Conservation (phyloP, 371 early-diverging fungal genomes). For the Mortierella sp. region DNA sequence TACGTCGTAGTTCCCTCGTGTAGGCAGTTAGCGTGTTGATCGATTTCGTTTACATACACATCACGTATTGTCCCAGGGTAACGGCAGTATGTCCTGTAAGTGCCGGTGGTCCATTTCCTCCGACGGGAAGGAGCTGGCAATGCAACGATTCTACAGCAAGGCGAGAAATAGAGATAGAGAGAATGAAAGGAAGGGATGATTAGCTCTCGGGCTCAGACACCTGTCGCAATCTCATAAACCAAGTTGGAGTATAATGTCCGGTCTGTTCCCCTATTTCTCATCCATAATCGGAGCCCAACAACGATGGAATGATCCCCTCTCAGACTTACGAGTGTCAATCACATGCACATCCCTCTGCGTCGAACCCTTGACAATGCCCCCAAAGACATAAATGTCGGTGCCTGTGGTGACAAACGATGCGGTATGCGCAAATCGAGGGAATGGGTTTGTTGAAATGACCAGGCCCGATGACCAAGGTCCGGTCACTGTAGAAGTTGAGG, state of each 20-base stretch:
- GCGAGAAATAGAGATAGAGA: conserved; percentile 1
- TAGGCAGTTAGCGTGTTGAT: background rate
- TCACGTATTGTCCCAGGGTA: conserved; percentile 47
- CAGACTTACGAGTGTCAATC: conserved; percentile 69
- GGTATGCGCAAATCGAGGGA: conserved; percentile 72
- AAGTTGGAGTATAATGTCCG: no score
- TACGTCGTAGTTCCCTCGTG: background rate
- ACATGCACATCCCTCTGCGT: conserved; percentile 67
- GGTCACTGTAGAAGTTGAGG: conserved; percentile 2
- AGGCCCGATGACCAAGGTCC: conserved; percentile 32
- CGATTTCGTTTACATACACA: conserved; percentile 30
- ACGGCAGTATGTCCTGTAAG: conserved; percentile 46
- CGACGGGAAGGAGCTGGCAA: conserved; percentile 35
- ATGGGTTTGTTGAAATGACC: conserved; percentile 51
- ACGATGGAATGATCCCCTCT: background rate
- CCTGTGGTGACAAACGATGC: conserved; percentile 62
- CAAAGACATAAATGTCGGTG: conserved; percentile 64
- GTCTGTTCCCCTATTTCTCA: no score
- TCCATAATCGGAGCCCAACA: background rate
- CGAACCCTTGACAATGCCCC: conserved; percentile 65
- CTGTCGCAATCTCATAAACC: background rate
- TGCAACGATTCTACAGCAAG: conserved; percentile 39
- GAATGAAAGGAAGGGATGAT: conserved; percentile 1
- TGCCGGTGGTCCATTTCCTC: conserved; percentile 31
- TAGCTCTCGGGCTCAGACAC: background rate